Base-by-base conservation (phyloP, 208 protist species). In the Leptomonas seymouri region DNA sequence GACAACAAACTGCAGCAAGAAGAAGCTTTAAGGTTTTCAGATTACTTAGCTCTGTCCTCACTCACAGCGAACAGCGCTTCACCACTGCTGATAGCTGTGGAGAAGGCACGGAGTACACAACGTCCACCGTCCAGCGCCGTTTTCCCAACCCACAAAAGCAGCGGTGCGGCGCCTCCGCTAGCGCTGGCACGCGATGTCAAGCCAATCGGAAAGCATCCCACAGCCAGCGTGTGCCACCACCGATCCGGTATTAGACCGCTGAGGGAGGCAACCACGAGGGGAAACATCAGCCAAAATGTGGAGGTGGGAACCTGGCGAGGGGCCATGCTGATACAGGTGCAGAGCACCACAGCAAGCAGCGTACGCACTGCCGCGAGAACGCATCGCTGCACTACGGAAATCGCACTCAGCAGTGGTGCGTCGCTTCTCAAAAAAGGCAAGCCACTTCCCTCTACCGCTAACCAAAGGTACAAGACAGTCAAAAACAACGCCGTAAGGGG, bases 331-430 rank as follows among this genome's bases (percentile, higher is more conserved):
- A 62, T 36, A 7, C 58, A 61, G 51, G 59, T 39, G 55, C 59
- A 67, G 3, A 74, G 69, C 21, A 48, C 30, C 11, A 57, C 51
- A 31, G 39, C 62, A 21, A 61, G n/a, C 59, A 67, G 56, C 16
- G 23, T 55, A 20, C 60, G 58, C 44, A 41, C 57, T 58, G 66
- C 58, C 7, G 49, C 58, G 0, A 74, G 20, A 1, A 42, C 59
- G 51, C n/a, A 28, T 2, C 51, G 45, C 42, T 67, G 16, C 41
- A 50, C 30, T 3, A 67, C 23, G 7, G 12, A 53, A 18, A 8
- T 7, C 0, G 30, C 60, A 23, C 27, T 20, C 30, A 44, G 46
- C 27, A 45, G 44, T n/a, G 11, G 44, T 9, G 16, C 8, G 28
- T 8, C 15, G 21, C 45, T 14, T 18, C 20, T 42, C 34, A 30